Percentiles rank a stretch among this genome's conserved stretches.
phyloP scores from a whole-genome alignment of 2,329 filamentous ascomycete genomes.

The Colletotrichum sp. region DNA sequence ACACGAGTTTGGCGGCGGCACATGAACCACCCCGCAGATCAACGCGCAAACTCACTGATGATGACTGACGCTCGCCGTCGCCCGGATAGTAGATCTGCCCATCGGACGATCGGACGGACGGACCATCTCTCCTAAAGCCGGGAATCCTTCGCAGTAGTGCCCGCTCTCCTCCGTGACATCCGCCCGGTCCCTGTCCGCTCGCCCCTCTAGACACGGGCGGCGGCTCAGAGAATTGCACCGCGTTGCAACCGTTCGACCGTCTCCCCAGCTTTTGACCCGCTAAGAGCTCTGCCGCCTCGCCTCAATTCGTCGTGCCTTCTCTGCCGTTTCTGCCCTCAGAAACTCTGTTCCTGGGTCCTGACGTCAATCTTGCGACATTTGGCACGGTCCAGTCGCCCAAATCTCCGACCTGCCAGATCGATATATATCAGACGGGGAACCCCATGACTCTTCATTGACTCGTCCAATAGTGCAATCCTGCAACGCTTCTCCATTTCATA shows the following conservation, averaged over 20 bases:
- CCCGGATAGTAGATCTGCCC: background rate
- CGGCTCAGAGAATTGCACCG: conserved; percentile 4
- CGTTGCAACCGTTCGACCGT: background rate
- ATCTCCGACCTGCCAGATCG: background rate
- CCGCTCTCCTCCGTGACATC: conserved; percentile 3
- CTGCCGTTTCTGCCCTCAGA: background rate
- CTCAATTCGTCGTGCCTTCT: background rate
- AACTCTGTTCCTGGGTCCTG: background rate
- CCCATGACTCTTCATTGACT: background rate
- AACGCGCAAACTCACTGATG: background rate
- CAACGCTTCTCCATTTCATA: background rate
- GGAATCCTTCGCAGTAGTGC: background rate
- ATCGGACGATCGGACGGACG: background rate
- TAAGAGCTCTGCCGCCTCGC: background rate
- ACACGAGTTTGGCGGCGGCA: background rate
- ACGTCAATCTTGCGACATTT: conserved; percentile 11
- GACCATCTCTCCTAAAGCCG: background rate
- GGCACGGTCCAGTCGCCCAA: background rate
- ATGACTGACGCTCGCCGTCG: background rate
- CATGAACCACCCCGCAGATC: background rate
- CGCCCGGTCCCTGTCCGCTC: conserved; percentile 10
- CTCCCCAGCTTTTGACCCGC: background rate
- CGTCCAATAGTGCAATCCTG: background rate
- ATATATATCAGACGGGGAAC: background rate
- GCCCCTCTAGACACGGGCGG: background rate